phyloP scores from a whole-genome alignment of 2,329 filamentous ascomycete genomes.

The Anthostomella pinea region DNA sequence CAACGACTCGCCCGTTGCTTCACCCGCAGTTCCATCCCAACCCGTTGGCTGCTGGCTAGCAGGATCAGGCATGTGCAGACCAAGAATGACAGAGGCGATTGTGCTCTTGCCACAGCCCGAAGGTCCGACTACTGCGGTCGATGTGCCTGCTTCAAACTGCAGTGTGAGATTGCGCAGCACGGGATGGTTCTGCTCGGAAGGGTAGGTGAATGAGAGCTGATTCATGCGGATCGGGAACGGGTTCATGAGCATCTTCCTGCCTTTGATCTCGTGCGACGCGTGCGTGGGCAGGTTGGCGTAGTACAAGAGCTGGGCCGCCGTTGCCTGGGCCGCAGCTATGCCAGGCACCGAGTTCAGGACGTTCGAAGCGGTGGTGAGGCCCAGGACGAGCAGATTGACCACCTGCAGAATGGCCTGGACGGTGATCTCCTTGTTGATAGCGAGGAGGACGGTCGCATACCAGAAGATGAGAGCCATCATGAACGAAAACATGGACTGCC shows the following conservation, averaged over 20 bases:
- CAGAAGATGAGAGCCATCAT: conserved; percentile 79
- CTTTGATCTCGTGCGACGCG: conserved; percentile 56
- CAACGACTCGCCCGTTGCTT: conserved; percentile 38
- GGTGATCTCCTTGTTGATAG: conserved; percentile 39
- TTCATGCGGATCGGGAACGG: conserved; percentile 51
- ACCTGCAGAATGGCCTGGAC: conserved; percentile 67
- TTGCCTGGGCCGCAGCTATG: conserved; percentile 69
- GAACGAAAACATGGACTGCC: conserved; percentile 69
- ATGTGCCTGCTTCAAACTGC: conserved; percentile 58
- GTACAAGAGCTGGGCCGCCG: conserved; percentile 68
- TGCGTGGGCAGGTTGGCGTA: conserved; percentile 59
- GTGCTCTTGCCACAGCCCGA: conserved; percentile 95
- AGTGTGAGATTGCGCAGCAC: conserved; percentile 68
- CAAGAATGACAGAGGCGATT: conserved; percentile 69
- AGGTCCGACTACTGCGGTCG: conserved; percentile 74
- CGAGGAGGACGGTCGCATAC: conserved; percentile 68
- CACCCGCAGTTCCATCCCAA: neutral
- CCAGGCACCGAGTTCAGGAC: conserved; percentile 77
- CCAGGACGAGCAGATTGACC: conserved; percentile 80
- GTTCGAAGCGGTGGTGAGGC: conserved; percentile 67
- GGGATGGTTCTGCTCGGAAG: conserved; percentile 43
- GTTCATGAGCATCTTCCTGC: conserved; percentile 32
- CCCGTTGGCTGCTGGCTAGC: neutral
- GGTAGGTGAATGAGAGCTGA: conserved; percentile 70
- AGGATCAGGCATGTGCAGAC: conserved; percentile 57